phyloP scores from a whole-genome alignment of 371 early-diverging fungal genomes.

The Dinochytrium kinnereticum region DNA sequence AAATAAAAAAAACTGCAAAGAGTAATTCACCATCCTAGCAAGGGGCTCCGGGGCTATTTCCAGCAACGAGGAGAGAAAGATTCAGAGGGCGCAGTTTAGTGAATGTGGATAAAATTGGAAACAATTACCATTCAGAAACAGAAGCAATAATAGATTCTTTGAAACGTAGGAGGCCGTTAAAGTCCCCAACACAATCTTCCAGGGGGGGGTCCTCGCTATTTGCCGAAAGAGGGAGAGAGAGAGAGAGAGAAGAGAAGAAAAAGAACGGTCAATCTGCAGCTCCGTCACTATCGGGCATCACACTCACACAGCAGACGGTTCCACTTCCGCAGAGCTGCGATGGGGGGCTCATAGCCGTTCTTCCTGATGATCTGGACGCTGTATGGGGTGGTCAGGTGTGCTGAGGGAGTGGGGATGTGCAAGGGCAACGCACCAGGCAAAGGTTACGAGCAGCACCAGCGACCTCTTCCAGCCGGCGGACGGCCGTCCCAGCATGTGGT shows the following conservation, averaged over 20 bases:
- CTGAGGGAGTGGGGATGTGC: not conserved
- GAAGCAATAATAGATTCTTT: constrained; percentile 60
- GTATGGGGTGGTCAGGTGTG: not conserved
- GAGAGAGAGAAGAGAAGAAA: too few relatives aligned
- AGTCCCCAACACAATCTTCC: constrained; percentile 79
- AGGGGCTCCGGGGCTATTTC: constrained; percentile 76
- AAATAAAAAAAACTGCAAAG: not conserved
- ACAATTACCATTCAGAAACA: constrained; percentile 68
- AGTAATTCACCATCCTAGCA: constrained; percentile 54
- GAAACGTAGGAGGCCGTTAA: constrained; percentile 67
- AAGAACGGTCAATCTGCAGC: too few relatives aligned
- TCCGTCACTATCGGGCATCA: too few relatives aligned
- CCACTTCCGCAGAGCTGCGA: constrained; percentile 13
- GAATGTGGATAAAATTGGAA: constrained; percentile 12
- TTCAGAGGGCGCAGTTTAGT: not conserved
- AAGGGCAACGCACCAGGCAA: constrained; percentile 60
- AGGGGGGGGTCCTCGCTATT: constrained; percentile 66
- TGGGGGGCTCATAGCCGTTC: constrained; percentile 32
- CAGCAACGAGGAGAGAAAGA: too few relatives aligned
- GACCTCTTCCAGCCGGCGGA: constrained; percentile 86
- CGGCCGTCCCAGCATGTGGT: constrained; percentile 90
- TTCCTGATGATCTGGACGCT: constrained; percentile 28
- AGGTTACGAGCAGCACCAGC: constrained; percentile 71
- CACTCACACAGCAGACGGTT: constrained; percentile 49
- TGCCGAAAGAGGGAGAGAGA: too few relatives aligned